Conservation (phyloP, 805 yeast genomes). For the Schizosaccharomyces octosporus region DNA sequence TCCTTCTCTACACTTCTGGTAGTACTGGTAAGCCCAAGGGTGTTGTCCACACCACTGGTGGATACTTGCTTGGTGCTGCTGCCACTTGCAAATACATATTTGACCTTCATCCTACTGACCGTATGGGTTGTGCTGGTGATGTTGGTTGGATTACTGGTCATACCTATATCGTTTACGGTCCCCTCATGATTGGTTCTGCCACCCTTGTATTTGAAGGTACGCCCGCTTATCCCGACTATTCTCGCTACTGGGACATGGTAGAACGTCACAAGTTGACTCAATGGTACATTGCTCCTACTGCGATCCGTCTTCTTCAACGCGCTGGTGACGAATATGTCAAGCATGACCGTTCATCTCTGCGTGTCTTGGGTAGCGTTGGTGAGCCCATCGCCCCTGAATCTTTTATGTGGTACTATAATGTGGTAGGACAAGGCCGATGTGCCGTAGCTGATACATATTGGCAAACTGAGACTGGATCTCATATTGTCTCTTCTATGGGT, state of each 20-base stretch:
- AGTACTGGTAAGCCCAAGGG: slow-evolving; percentile 98
- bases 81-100: slow-evolving; percentile 80
- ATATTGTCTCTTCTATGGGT: slow-evolving; percentile 79
- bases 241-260: slow-evolving; percentile 91
- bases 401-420: slow-evolving; percentile 94
- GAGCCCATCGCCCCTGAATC: slow-evolving; percentile 96
- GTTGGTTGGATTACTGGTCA: slow-evolving; percentile 99
- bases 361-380: slow-evolving; percentile 91
- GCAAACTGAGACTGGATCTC: slow-evolving; percentile 97
- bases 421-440: slow-evolving; percentile 71
- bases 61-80: slow-evolving; percentile 78
- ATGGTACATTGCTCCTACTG: slow-evolving; percentile 96
- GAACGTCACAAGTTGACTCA: slow-evolving; percentile 80
- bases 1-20: slow-evolving; percentile 88
- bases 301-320: slow-evolving; percentile 67
- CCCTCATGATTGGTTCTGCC: slow-evolving; percentile 66
- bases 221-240: slow-evolving; percentile 86
- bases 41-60: slow-evolving; percentile 84
- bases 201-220: slow-evolving; percentile 91
- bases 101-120: slow-evolving; percentile 73
- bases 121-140: slow-evolving; percentile 89
- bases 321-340: slow-evolving; percentile 73
- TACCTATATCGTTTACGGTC: slow-evolving; percentile 86
- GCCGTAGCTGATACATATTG: slow-evolving; percentile 92
- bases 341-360: slow-evolving; percentile 61